phyloP scores from a whole-genome alignment of 164 flowering plant genomes.

The Stephania japonica region DNA sequence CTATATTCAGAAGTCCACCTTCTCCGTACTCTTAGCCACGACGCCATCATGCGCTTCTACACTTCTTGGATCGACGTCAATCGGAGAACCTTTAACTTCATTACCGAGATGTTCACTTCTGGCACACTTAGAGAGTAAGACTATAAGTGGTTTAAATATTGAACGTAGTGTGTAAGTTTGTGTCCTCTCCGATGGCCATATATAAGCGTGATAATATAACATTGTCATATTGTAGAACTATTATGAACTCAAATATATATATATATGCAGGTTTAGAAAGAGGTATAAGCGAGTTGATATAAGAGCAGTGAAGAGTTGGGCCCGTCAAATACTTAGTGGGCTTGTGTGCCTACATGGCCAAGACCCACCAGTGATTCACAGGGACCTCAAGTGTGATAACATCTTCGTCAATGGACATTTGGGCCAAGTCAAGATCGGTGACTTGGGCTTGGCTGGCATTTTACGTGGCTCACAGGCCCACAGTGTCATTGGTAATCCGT shows the following conservation, averaged over 20 bases:
- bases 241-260: too few species aligned
- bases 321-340: constrained; percentile 74
- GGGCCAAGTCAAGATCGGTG: constrained; percentile 92
- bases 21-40: constrained; percentile 70
- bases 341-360: constrained; percentile 72
- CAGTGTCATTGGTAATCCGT: constrained; percentile 67
- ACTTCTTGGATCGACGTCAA: constrained; percentile 66
- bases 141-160: neutral
- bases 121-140: constrained; percentile 83
- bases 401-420: constrained; percentile 92
- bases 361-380: constrained; percentile 87
- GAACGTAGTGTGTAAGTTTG: too few species aligned
- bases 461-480: constrained; percentile 69
- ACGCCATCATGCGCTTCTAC: constrained; percentile 54
- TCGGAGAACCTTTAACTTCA: constrained; percentile 75
- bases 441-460: constrained; percentile 81
- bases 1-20: constrained; percentile 87
- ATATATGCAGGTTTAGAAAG: constrained; percentile 54
- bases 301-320: constrained; percentile 81
- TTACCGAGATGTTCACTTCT: constrained; percentile 92
- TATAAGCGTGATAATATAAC: too few species aligned
- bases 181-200: too few species aligned
- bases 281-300: constrained; percentile 55
- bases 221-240: too few species aligned
- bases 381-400: constrained; percentile 96